These are phyloP conservation scores for Gossypium gossypioides DNA, from an alignment of 441 rosid species.

Conservation along the genomic window DNA sequence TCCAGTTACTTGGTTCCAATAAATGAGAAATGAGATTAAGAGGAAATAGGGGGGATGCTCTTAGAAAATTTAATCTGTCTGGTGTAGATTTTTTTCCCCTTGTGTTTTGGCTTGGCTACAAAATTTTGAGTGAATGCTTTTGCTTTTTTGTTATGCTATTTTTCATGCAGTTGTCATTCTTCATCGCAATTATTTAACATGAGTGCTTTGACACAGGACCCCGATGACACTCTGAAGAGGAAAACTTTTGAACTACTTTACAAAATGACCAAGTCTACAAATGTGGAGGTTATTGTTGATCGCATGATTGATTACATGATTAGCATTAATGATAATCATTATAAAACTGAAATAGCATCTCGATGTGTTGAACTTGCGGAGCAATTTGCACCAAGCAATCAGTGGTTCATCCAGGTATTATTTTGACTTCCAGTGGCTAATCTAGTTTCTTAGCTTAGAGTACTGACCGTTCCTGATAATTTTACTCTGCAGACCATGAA, in stretches of 20 bases:
- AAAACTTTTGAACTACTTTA: slow-evolving; percentile 86
- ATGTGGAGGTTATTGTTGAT: slow-evolving; percentile 92
- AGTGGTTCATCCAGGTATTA: slow-evolving; percentile 88
- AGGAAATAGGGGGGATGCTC: neutral
- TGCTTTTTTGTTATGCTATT: neutral
- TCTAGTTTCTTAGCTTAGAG: slow-evolving; percentile 2
- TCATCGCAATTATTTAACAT: neutral
- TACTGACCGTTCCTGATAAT: slow-evolving; percentile 6
- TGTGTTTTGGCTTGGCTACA: neutral
- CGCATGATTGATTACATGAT: slow-evolving; percentile 98
- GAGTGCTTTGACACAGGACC: slow-evolving; percentile 51
- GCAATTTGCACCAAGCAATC: slow-evolving; percentile 94
- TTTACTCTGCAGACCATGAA: slow-evolving; percentile 67
- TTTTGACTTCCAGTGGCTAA: slow-evolving; percentile 12
- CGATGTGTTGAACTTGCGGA: slow-evolving; percentile 92
- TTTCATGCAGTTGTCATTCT: neutral
- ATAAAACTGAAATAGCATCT: slow-evolving; percentile 92
- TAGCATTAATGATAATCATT: slow-evolving; percentile 79
- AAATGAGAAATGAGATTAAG: neutral
- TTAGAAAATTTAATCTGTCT: neutral
- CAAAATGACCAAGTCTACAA: slow-evolving; percentile 94
- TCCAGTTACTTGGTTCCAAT: neutral
- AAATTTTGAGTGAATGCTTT: neutral
- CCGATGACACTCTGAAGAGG: slow-evolving; percentile 94
- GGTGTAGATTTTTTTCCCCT: neutral